phyloP scores from a whole-genome alignment of 768 basidiomycete genomes.

The Leucogyrophana mollusca region DNA sequence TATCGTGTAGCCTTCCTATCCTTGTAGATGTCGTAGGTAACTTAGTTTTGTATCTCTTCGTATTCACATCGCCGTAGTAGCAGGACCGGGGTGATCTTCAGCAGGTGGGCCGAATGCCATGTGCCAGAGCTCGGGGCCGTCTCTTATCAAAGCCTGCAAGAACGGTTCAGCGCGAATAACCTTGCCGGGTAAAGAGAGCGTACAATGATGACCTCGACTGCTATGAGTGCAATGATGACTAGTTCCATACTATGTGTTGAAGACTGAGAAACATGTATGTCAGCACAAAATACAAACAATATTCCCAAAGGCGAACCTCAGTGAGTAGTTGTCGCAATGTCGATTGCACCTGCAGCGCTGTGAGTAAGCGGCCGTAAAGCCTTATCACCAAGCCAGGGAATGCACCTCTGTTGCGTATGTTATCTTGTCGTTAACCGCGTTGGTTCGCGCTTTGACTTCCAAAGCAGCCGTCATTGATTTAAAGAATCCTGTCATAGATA shows the following conservation, averaged over 20 bases:
- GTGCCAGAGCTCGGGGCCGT: constrained; percentile 75
- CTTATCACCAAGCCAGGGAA: constrained; percentile 3
- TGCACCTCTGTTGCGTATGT: constrained; percentile 80
- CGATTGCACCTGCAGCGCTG: constrained; percentile 63
- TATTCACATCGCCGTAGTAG: too few species aligned
- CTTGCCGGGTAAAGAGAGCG: too few species aligned
- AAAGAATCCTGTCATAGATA: constrained; percentile 59
- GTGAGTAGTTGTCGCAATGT: constrained; percentile 86
- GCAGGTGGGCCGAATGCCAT: constrained; percentile 33
- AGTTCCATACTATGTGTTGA: constrained; percentile 92
- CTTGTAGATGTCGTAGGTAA: too few species aligned
- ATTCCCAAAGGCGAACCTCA: constrained; percentile 46
- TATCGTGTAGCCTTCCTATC: too few species aligned
- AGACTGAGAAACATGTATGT: constrained; percentile 47
- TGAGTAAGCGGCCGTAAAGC: constrained; percentile 1
- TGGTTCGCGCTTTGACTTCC: constrained; percentile 80
- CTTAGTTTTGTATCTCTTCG: too few species aligned
- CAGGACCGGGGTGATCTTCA: constrained; percentile 6
- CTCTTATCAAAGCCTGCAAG: constrained; percentile 67
- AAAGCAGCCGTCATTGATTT: constrained; percentile 81
- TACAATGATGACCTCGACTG: constrained; percentile 92
- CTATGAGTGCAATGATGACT: constrained; percentile 92
- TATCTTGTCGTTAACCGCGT: constrained; percentile 87
- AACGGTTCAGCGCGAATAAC: too few species aligned
- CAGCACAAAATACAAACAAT: background rate